Conservation (phyloP, 1,139 yeast genomes). For the Scheffersomyces lignicola region DNA sequence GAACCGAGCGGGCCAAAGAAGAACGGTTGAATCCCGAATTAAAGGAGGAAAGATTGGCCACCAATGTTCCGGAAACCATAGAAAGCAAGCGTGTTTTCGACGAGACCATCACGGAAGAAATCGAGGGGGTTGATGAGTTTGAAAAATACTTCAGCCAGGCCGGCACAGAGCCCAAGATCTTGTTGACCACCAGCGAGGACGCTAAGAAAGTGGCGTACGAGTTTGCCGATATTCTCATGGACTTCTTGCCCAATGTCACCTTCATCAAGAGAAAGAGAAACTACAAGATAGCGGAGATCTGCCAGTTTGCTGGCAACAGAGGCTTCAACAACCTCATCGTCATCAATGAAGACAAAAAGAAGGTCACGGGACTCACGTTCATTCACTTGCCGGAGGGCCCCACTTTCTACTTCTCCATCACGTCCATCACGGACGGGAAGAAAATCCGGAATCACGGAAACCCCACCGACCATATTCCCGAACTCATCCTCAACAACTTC, state of each 20-base stretch:
- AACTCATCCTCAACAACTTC: conserved; percentile 86
- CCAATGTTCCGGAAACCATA: conserved; percentile 82
- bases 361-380: conserved; percentile 87
- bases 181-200: conserved; percentile 82
- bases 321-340: conserved; percentile 86
- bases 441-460: conserved; percentile 84
- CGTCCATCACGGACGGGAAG: conserved; percentile 77
- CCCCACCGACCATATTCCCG: conserved; percentile 89
- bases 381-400: conserved; percentile 95
- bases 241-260: conserved; percentile 79
- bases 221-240: conserved; percentile 84
- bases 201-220: conserved; percentile 88
- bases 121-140: conserved; percentile 86
- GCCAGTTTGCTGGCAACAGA: conserved; percentile 74
- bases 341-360: conserved; percentile 90
- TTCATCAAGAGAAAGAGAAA: conserved; percentile 87
- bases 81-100: conserved; percentile 88
- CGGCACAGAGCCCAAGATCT: conserved; percentile 70
- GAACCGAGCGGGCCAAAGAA: conserved; percentile 78
- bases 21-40: conserved; percentile 81
- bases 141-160: conserved; percentile 59
- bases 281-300: conserved; percentile 82
- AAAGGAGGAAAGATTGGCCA: conserved; percentile 74
- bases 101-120: conserved; percentile 74
- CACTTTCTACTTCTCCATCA: conserved; percentile 82